A percentile compares a stretch with the other conserved stretches of the same genome.
phyloP scores from a whole-genome alignment of 2,329 filamentous ascomycete genomes.

The Diaporthe ilicicola region DNA sequence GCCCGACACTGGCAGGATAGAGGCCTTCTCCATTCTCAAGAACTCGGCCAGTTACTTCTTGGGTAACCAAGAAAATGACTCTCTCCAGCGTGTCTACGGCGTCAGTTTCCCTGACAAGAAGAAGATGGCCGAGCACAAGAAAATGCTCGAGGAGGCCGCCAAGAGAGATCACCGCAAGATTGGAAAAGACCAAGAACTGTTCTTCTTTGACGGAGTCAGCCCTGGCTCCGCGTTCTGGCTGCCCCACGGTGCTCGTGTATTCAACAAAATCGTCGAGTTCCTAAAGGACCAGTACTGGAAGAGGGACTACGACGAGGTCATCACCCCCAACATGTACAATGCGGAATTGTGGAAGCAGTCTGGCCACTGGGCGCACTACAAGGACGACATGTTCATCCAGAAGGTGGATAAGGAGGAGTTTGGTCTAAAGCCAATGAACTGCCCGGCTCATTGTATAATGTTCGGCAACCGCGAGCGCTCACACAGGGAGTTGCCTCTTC shows the following conservation, averaged over 20 bases:
- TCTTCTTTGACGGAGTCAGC: conserved; percentile 95
- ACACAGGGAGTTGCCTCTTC: conserved; percentile 89
- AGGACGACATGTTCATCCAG: conserved; percentile 89
- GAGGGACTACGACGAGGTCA: conserved; percentile 93
- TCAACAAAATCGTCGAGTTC: conserved; percentile 85
- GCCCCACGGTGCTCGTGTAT: conserved; percentile 91
- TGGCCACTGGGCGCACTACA: conserved; percentile 93
- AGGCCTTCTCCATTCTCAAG: conserved; percentile 94
- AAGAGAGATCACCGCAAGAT: conserved; percentile 96
- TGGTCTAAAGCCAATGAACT: conserved; percentile 97
- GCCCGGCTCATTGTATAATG: conserved; percentile 90
- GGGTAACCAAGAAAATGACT: conserved; percentile 92
- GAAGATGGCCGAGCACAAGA: conserved; percentile 89
- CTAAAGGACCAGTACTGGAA: conserved; percentile 90
- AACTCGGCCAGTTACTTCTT: conserved; percentile 78
- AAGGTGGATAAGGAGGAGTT: conserved; percentile 77
- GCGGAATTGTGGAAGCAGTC: conserved; percentile 92
- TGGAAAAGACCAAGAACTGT: conserved; percentile 94
- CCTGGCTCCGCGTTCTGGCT: conserved; percentile 93
- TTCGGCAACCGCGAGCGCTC: conserved; percentile 85
- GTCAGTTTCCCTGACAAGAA: conserved; percentile 97
- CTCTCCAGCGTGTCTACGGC: conserved; percentile 94
- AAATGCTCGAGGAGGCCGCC: conserved; percentile 96
- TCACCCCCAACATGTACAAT: conserved; percentile 97
- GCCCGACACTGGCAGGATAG: conserved; percentile 90